phyloP scores from a whole-genome alignment of 768 basidiomycete species.

The Lactarius pseudohatsudake region DNA sequence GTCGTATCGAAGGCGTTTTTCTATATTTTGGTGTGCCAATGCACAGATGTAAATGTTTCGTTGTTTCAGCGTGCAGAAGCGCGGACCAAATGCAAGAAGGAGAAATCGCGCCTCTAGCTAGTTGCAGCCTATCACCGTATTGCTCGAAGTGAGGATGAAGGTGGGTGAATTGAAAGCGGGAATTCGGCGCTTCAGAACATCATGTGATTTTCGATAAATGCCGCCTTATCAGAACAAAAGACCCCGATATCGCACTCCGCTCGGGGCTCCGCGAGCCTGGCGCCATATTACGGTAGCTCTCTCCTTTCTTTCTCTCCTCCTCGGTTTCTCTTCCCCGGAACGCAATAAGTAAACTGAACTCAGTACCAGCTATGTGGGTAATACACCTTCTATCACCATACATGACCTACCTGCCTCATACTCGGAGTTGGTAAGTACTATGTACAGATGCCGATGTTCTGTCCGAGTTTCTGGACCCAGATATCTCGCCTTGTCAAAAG shows the following conservation, averaged over 20 bases:
- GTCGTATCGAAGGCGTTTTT: background rate
- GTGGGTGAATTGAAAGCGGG: background rate
- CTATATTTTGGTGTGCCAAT: background rate
- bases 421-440: background rate
- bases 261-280: slow-evolving; percentile 12
- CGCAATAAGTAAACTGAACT: background rate
- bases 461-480: slow-evolving; percentile 3
- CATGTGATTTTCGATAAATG: slow-evolving; percentile 4
- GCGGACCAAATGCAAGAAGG: background rate
- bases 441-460: slow-evolving; percentile 4
- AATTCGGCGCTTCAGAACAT: background rate
- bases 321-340: slow-evolving; percentile 2
- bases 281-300: background rate
- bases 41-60: background rate
- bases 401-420: background rate
- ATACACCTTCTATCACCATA: background rate
- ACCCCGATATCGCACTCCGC: background rate
- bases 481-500: background rate
- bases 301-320: slow-evolving; percentile 6
- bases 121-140: background rate
- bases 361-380: background rate
- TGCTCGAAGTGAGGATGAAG: background rate
- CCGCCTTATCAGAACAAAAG: background rate
- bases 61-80: background rate
- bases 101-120: background rate